Evolutionary conservation across 1,284 basidiomycete species (phyloP).

Genomic region (Tetrapyrgos nigripes): DNA sequence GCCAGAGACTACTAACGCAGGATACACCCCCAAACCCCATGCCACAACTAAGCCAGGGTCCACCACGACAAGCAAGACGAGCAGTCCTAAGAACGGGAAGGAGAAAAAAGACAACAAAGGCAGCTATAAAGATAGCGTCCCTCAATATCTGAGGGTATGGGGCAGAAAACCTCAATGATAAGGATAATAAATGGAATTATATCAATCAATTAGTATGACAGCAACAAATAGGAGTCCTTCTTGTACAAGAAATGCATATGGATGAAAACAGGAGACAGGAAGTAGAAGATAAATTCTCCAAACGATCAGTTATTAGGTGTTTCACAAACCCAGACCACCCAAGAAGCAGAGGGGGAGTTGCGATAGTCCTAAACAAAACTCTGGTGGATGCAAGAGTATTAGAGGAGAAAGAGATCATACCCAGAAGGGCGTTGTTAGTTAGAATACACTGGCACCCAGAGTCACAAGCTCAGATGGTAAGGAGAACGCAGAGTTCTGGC

Average conservation of each 20-base stretch:
- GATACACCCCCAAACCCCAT: no score
- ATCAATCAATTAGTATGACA: conserved; percentile 11
- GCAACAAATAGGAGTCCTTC: conserved; percentile 5
- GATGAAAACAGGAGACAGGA: conserved; percentile 1
- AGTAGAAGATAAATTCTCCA: conserved; percentile 2
- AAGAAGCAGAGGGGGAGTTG: conserved; percentile 5
- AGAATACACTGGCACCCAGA: conserved; percentile 14
- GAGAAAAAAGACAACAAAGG: conserved; percentile 12
- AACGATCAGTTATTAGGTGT: not conserved
- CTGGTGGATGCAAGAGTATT: not conserved
- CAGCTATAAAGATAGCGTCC: conserved; percentile 1
- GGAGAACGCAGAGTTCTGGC: conserved; percentile 30
- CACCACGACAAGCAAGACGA: not conserved
- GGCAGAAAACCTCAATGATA: not conserved
- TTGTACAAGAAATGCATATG: conserved; percentile 14
- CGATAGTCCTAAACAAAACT: conserved; percentile 4
- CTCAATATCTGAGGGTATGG: conserved; percentile 20
- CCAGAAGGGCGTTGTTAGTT: conserved; percentile 20
- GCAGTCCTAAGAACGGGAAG: not conserved
- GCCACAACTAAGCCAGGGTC: not conserved
- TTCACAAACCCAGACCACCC: not conserved
- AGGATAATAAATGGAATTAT: conserved; percentile 12
- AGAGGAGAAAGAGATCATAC: conserved; percentile 16
- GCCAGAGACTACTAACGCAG: no score
- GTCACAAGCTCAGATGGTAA: not conserved